Conservation (phyloP, 108 stramenopile species). For the Discostella pseudostelligera region DNA sequence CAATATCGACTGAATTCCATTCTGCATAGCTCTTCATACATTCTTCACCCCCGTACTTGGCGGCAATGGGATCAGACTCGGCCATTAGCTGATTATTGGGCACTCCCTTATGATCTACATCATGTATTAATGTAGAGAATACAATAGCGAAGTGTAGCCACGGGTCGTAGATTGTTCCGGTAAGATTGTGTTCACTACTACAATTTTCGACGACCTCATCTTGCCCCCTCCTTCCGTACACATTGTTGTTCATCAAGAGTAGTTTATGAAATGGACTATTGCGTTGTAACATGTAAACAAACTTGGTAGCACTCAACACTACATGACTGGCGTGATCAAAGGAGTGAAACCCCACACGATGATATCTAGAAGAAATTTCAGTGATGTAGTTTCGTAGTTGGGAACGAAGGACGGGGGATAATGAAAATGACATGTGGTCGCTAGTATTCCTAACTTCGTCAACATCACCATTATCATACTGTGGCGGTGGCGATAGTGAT, state of each 20-base stretch:
- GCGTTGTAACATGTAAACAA: constrained; percentile 21
- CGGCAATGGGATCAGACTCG: constrained; percentile 7
- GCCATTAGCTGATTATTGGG: constrained; percentile 16
- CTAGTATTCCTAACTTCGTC: neutral
- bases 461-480: neutral
- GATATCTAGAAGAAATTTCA: constrained; percentile 10
- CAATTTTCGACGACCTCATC: neutral
- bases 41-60: constrained; percentile 9
- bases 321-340: constrained; percentile 38
- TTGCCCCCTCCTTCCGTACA: too few species aligned
- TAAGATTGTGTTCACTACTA: constrained; percentile 1
- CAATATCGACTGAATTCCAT: constrained; percentile 7
- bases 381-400: constrained; percentile 8
- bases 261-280: constrained; percentile 11
- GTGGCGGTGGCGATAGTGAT: neutral
- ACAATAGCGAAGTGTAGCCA: constrained; percentile 21
- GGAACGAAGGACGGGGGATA: constrained; percentile 1
- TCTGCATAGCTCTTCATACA: constrained; percentile 17
- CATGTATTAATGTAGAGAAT: constrained; percentile 8
- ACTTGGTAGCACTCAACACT: constrained; percentile 24
- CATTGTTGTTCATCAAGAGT: too few species aligned
- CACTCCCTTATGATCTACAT: constrained; percentile 20
- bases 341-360: constrained; percentile 26
- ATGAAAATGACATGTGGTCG: neutral
- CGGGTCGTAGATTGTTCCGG: constrained; percentile 21